Conservation (phyloP, 2,329 filamentous ascomycete species). For the Neurospora crassa region DNA sequence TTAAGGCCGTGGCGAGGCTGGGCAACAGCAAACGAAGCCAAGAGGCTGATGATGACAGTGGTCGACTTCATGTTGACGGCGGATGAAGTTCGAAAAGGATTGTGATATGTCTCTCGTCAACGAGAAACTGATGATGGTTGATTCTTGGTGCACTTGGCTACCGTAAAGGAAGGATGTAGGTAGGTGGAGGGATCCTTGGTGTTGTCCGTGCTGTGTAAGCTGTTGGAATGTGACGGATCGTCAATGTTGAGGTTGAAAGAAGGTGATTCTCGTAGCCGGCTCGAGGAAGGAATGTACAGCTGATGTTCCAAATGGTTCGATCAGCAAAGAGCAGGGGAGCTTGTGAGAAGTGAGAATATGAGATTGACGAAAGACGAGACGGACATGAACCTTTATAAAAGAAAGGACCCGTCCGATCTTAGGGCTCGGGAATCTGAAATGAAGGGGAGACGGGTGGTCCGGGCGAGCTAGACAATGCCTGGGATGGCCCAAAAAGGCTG, state of each 20-base stretch:
- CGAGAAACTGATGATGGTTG: constrained; percentile 1
- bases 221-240: not conserved
- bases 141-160: not conserved
- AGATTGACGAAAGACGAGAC: not conserved
- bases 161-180: not conserved
- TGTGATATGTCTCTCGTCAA: constrained; percentile 1
- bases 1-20: constrained; percentile 35
- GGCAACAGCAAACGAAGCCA: constrained; percentile 38
- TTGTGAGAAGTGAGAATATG: not conserved
- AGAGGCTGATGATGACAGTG: constrained; percentile 29
- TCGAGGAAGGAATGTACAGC: constrained; percentile 19
- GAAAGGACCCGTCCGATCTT: not conserved
- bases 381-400: not conserved
- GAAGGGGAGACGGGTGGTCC: not conserved
- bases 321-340: not conserved
- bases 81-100: constrained; percentile 7
- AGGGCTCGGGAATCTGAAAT: not conserved
- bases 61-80: constrained; percentile 33
- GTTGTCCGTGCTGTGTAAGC: not conserved
- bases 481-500: not conserved
- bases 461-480: not conserved
- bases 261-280: constrained; percentile 15
- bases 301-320: not conserved
- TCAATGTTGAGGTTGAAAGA: constrained; percentile 6
- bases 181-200: not conserved